Base-by-base conservation (phyloP, 177 flowering plant species). In the Tripterygium wilfordii region DNA sequence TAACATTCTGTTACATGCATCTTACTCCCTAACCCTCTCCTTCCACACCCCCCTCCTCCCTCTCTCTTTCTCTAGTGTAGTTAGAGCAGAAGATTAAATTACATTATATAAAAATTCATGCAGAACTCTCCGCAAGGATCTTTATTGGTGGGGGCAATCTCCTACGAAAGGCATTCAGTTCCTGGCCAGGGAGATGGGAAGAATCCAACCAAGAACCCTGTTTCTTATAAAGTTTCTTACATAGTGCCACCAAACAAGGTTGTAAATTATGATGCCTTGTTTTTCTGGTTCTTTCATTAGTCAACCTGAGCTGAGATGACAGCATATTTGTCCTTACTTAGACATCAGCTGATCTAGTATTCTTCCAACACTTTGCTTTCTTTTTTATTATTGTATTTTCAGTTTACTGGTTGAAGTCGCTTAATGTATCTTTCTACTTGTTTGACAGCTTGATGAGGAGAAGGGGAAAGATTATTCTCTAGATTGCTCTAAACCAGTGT, bases 211-310 rank as follows among this genome's bases (percentile, higher is more conserved):
- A 76, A 73, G 27, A 61, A 68, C 20, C 95, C 96, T 30, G 78
- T 60, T 28, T 66, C 77, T 14, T 88, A 85, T 69, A 70, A 52
- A 48, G 64, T 91, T 32, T 75, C 80, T 40, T 92, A 68, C 65
- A 15, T 79, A 23, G 82, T 88, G 43, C 96, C 98, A 31, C 96
- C 96, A 36, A 64, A 58, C 48, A 80, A 86, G 98, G 98, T 92
- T 41, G 22, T 51, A 23, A 19, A 4, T 10, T 18, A 8, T 21
- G 39, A 25, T 41, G 15, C 48, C 46, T 45, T 45, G 35, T 32
- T 17, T 28, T 12, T 23, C 22, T 27, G 29, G 9, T 6, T 17
- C 16, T 30, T 30, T 30, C 33, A 30, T 7, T 30, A 6, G 33
- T n/a, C n/a, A n/a, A n/a, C n/a, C n/a, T n/a, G n/a, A n/a, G n/a